Evolutionary conservation across 495 filamentous ascomycete species (phyloP), one percentile per base, ranked within the genome.

Genomic region (Rhizodiscina lignyota): DNA sequence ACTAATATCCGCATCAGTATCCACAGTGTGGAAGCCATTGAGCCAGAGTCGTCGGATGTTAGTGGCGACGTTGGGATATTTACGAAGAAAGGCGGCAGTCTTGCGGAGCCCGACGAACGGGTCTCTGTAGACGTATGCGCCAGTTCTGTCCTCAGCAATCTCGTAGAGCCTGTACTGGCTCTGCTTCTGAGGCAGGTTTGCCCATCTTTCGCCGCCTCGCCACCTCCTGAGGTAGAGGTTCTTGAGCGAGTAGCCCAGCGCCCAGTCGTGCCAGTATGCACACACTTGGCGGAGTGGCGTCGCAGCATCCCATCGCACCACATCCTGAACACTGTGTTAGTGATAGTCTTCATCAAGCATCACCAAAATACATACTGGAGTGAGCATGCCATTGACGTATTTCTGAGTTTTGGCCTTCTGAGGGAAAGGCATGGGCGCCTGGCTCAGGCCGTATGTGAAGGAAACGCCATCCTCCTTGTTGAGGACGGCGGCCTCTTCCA

Each of bases 1-100:
- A 35, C 64, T 61, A 29, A 71, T 55, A 33, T 60, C 44, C 4
- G 47, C 40, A 41, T 58, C 58, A 0, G 61, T 64, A 43, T 67
- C 62, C 28, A 56, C 50, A 11, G 51, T 53, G 42, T 68, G 61
- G 37, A 67, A 67, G 11, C 67, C 67, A 28, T 67, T 58, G 45
- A 71, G 65, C 65, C 66, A 70, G 34, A 70, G 45, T 11, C 62
- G 54, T 18, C 61, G 64, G 28, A 68, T 62, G 32, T 63, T 59
- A 1, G 39, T 36, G 1, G 64, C 65, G 4, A 67, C 47, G 5
- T 47, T 34, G 0, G 66, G 59, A 36, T 51, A 58, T 21, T 47
- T 40, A 17, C 37, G 32, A 37, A 71, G 59, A 0, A 69, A 53
- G 6, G 48, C 38, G n/a, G 56, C 51, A 3, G 66, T 69, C 19